Conservation (phyloP, 1,284 basidiomycete genomes). For the Chiua sp. region DNA sequence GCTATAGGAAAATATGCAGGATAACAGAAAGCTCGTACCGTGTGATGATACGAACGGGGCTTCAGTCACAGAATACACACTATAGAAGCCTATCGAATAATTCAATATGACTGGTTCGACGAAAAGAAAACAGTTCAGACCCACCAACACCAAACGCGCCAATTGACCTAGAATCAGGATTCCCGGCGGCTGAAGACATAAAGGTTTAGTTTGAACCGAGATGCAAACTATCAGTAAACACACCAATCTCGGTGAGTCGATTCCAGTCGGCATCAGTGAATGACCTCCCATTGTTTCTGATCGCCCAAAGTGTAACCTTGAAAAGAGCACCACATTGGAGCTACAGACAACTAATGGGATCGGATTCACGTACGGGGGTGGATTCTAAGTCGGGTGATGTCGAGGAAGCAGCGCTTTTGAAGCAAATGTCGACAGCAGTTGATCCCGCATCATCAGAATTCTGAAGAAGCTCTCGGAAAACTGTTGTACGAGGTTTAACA, state of each 20-base stretch:
- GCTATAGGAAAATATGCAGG: neutral
- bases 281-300: slow-evolving; percentile 85
- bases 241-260: slow-evolving; percentile 84
- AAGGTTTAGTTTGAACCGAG: slow-evolving; percentile 61
- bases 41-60: slow-evolving; percentile 1
- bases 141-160: slow-evolving; percentile 84
- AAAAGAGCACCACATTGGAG: neutral
- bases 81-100: slow-evolving; percentile 4
- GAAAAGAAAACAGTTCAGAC: neutral
- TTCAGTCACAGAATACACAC: slow-evolving; percentile 7
- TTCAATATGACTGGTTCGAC: neutral
- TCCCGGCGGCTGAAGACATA: slow-evolving; percentile 29
- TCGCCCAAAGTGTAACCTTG: slow-evolving; percentile 54
- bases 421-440: slow-evolving; percentile 78
- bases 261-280: slow-evolving; percentile 87
- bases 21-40: neutral
- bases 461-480: slow-evolving; percentile 89
- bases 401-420: slow-evolving; percentile 50
- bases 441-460: slow-evolving; percentile 95
- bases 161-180: slow-evolving; percentile 83
- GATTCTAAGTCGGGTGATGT: neutral
- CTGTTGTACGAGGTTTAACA: slow-evolving; percentile 40
- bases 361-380: neutral
- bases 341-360: neutral
- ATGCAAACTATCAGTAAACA: neutral